phyloP scores from a whole-genome alignment of 108 stramenopile species.

The Cyclotella choctawhatcheeana region DNA sequence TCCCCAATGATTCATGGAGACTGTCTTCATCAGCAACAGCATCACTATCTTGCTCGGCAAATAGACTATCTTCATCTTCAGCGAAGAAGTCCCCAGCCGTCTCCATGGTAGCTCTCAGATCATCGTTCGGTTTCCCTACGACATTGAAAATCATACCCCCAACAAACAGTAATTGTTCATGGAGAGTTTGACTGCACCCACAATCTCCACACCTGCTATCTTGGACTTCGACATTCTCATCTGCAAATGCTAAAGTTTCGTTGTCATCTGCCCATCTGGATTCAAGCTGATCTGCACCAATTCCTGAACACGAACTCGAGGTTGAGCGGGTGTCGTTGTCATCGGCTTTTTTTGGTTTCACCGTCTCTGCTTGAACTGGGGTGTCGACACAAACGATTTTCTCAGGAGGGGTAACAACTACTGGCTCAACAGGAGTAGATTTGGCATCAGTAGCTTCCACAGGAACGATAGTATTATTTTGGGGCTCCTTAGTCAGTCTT shows the following conservation, averaged over 20 bases:
- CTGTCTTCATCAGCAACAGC: no score
- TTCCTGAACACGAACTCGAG: background rate
- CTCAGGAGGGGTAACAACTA: background rate
- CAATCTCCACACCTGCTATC: constrained; percentile 9
- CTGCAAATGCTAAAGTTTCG: background rate
- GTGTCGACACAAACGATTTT: background rate
- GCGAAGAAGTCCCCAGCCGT: background rate
- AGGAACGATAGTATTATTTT: no score
- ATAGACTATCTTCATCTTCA: background rate
- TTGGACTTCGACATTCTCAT: background rate
- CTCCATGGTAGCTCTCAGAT: background rate
- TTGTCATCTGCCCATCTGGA: constrained; percentile 1
- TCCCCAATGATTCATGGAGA: no score
- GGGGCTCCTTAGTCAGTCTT: no score
- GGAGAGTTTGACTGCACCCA: background rate
- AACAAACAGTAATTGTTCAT: background rate
- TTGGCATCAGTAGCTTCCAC: background rate
- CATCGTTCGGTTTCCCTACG: background rate
- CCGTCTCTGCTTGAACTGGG: background rate
- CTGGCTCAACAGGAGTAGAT: background rate
- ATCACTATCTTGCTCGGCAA: no score
- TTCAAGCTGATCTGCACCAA: background rate
- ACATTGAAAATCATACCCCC: background rate
- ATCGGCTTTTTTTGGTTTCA: background rate
- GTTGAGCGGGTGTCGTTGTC: background rate